Conservation (phyloP, 148 eudicot genomes). For the Camellia lanceoleosa region DNA sequence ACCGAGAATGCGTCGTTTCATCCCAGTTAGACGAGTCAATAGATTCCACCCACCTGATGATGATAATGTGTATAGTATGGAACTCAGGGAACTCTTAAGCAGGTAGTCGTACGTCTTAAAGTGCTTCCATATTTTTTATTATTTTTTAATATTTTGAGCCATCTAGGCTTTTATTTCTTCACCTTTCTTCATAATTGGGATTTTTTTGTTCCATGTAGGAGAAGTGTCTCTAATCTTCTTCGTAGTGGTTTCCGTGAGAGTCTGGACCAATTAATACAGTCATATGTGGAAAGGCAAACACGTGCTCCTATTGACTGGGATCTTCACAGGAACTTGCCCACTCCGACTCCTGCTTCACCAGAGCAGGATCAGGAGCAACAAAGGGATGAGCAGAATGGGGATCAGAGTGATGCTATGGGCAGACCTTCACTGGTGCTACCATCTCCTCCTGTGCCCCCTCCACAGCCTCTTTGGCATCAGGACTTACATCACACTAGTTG, state of each 20-base stretch:
- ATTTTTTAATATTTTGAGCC: background rate
- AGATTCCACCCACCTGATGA: slow-evolving; percentile 94
- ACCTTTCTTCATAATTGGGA: background rate
- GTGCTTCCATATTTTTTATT: too few relatives aligned
- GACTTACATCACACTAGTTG: slow-evolving; percentile 73
- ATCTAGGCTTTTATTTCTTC: background rate
- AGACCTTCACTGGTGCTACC: slow-evolving; percentile 65
- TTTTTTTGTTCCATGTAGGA: slow-evolving; percentile 39
- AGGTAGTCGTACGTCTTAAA: slow-evolving; percentile 38
- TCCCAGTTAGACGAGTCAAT: slow-evolving; percentile 54
- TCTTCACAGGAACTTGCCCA: slow-evolving; percentile 67
- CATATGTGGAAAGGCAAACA: slow-evolving; percentile 92
- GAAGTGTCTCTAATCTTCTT: slow-evolving; percentile 97
- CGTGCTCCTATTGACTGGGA: slow-evolving; percentile 87
- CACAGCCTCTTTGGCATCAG: slow-evolving; percentile 90
- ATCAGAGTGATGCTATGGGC: slow-evolving; percentile 40
- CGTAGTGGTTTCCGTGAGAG: slow-evolving; percentile 97
- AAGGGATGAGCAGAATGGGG: slow-evolving; percentile 54
- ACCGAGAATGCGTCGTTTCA: slow-evolving; percentile 50
- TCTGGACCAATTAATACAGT: slow-evolving; percentile 86
- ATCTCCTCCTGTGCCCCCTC: slow-evolving; percentile 93
- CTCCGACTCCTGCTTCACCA: slow-evolving; percentile 56
- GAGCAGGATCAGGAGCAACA: slow-evolving; percentile 55
- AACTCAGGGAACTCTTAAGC: slow-evolving; percentile 95
- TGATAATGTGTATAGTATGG: slow-evolving; percentile 96